Evolutionary conservation across 2,329 filamentous ascomycete genomes (phyloP).

Genomic region (Monilinia fructicola): DNA sequence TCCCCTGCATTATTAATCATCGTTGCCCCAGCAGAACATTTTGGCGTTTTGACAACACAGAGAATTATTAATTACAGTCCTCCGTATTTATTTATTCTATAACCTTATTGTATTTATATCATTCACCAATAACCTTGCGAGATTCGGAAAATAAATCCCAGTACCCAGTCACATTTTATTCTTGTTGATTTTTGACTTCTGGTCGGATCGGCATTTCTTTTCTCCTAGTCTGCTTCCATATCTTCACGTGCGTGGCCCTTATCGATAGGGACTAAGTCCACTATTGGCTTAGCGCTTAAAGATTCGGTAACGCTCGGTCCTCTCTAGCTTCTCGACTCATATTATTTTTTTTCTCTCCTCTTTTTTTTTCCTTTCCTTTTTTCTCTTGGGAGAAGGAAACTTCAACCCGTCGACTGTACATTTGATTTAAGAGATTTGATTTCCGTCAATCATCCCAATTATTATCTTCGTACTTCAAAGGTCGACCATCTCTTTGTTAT

Average conservation of each 20-base stretch:
- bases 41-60: conserved; percentile 19
- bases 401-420: conserved; percentile 60
- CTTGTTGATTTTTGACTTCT: not conserved
- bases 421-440: conserved; percentile 43
- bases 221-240: not conserved
- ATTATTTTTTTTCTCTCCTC: conserved; percentile 23
- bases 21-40: no score
- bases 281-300: not conserved
- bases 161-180: not conserved
- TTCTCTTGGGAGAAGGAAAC: conserved; percentile 56
- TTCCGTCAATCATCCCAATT: conserved; percentile 3
- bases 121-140: not conserved
- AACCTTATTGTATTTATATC: no score
- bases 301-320: not conserved
- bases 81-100: no score
- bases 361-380: conserved; percentile 42
- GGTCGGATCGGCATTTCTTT: not conserved
- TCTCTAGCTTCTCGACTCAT: not conserved
- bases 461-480: conserved; percentile 11
- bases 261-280: not conserved
- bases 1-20: no score
- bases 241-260: not conserved
- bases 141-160: not conserved
- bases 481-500: conserved; percentile 43
- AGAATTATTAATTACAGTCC: no score